Evolutionary conservation across 75 land plant genomes (phyloP), one percentile per base, ranked within the genome.

Genomic region (Pinus tabuliformis): DNA sequence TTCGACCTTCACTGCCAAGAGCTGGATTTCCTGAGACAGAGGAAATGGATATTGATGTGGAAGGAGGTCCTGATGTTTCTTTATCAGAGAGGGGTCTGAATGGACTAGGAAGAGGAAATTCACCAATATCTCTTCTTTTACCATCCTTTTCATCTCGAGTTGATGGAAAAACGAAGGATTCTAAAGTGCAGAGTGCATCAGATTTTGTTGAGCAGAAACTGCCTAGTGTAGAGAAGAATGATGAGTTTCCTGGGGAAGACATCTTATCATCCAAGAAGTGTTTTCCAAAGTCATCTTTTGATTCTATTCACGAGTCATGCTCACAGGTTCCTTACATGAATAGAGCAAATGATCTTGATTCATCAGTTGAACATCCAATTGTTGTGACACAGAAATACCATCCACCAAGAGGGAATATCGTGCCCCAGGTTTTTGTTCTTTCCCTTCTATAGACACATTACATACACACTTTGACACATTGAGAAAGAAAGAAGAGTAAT

Each of bases 41-140:
- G 37, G 37, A 73, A 13, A 52, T 52, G 30, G 74, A 73, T 73
- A 73, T 54, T 73, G 74, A 73, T 56, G 20, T 54, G 26, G 58
- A 52, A 73, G 74, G 74, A 7, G 17, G 28, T 28, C 74, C 52
- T 24, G 30, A 56, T 6, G 18, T 56, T 26, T 16, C 28, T 54
- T 73, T 26, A 28, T 3, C 17, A 28, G 74, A 73, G 58, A 26
- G 57, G n/a, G 33, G 26, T 56, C 7, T 24, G 15, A 56, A 22
- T 15, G 58, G 58, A 73, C 37, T 16, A 24, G 58, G 33, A 72
- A 56, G 57, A 28, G 18, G 3, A 73, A 54, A 52, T 17, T 26
- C 57, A 15, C 37, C 42, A 22, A 54, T 56, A 22, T 73, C 74
- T 73, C 36, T 16, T 0, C 16, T 73, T 8, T 52, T 49, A 28